phyloP scores from a whole-genome alignment of 345 rosid species.

The Aurinia saxatilis region DNA sequence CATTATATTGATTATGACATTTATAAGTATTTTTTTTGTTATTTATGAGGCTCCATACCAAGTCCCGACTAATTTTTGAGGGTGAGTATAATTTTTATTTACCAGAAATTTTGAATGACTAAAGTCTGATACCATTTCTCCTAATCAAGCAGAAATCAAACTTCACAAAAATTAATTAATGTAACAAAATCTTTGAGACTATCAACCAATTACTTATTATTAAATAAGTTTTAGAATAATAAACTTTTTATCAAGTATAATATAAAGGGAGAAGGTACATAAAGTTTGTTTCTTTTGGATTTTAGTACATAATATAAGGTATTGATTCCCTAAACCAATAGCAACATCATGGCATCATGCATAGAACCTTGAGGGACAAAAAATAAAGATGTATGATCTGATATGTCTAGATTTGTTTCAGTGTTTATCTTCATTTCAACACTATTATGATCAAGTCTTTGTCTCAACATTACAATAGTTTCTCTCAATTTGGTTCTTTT shows the following conservation, averaged over 20 bases:
- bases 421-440: conserved; percentile 6
- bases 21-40: too few species aligned
- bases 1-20: background rate
- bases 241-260: background rate
- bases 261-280: background rate
- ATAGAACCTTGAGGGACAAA: conserved; percentile 27
- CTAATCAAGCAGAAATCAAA: too few species aligned
- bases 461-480: background rate
- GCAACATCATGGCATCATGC: conserved; percentile 22
- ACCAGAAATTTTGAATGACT: too few species aligned
- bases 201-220: background rate
- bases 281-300: conserved; percentile 5
- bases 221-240: conserved; percentile 5
- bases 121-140: too few species aligned
- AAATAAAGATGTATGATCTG: conserved; percentile 18
- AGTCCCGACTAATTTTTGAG: too few species aligned
- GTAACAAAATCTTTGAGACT: too few species aligned
- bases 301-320: conserved; percentile 1
- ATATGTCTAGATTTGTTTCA: conserved; percentile 22
- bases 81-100: too few species aligned
- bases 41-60: too few species aligned
- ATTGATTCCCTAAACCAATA: conserved; percentile 24
- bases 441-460: background rate
- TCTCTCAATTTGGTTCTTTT: background rate
- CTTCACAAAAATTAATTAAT: too few species aligned